These are phyloP conservation scores for Populus davidiana DNA, from an alignment of 345 rosid genomes.

Conservation along the genomic window DNA sequence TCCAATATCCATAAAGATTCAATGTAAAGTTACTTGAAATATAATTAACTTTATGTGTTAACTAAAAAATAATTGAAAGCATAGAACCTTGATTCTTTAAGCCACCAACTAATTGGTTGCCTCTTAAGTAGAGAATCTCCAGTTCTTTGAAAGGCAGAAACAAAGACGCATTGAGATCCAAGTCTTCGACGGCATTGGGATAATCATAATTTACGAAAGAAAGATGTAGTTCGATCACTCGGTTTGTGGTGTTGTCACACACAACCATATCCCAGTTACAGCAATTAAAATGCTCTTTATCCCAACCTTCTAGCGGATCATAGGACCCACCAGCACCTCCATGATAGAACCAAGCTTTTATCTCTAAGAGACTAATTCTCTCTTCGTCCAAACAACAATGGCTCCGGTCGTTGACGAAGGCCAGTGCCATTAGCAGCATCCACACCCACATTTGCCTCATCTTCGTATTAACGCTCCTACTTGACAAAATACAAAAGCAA, in stretches of 20 bases:
- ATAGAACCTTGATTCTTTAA: background rate
- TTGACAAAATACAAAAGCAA: background rate
- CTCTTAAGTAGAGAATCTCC: background rate
- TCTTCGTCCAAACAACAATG: background rate
- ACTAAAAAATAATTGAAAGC: background rate
- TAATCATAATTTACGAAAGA: rapidly evolving
- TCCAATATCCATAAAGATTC: too few species aligned
- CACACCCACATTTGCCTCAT: background rate
- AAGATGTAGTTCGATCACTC: background rate
- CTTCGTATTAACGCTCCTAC: background rate
- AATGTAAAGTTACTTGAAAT: too few species aligned
- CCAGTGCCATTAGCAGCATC: background rate
- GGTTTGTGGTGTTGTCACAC: background rate
- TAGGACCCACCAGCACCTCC: rapidly evolving
- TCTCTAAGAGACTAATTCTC: background rate
- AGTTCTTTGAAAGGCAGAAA: background rate
- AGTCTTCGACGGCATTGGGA: background rate
- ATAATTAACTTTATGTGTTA: too few species aligned
- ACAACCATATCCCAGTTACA: background rate
- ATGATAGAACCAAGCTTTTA: background rate
- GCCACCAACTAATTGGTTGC: background rate
- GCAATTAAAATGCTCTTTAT: background rate
- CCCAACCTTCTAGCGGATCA: background rate
- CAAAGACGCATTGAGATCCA: background rate
- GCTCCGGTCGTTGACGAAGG: background rate